Percentiles rank a stretch among this genome's conserved stretches.
Conservation (phyloP, 2,329 filamentous ascomycete species). For the Gliomastix tumulicola region DNA sequence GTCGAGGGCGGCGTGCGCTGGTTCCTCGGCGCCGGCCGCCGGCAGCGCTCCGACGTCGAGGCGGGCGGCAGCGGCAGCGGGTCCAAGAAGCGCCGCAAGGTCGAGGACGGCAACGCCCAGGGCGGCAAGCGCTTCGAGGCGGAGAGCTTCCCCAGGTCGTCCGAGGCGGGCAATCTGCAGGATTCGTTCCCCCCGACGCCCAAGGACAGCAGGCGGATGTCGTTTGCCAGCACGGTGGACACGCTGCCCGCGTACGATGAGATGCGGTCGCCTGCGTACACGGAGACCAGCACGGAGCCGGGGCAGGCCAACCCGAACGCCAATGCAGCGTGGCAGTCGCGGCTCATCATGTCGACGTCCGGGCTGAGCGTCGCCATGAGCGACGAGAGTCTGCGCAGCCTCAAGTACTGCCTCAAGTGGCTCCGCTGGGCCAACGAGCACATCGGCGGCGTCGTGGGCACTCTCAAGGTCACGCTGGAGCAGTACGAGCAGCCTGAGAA, state of each 20-base stretch:
- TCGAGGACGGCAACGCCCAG: slow-evolving; percentile 29
- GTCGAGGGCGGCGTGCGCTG: slow-evolving; percentile 82
- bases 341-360: slow-evolving; percentile 83
- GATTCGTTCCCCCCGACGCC: slow-evolving; percentile 19
- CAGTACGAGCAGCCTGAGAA: slow-evolving; percentile 48
- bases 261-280: slow-evolving; percentile 66
- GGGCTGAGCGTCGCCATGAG: slow-evolving; percentile 88
- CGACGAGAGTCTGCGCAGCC: slow-evolving; percentile 73
- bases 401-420: slow-evolving; percentile 79
- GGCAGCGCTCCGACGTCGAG: slow-evolving; percentile 43
- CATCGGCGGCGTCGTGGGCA: slow-evolving; percentile 67
- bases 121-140: slow-evolving; percentile 19
- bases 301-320: slow-evolving; percentile 19
- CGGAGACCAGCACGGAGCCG: slow-evolving; percentile 40
- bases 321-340: slow-evolving; percentile 61
- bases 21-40: slow-evolving; percentile 60
- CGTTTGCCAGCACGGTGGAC: slow-evolving; percentile 62
- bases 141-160: slow-evolving; percentile 10
- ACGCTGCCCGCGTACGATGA: slow-evolving; percentile 81
- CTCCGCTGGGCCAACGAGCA: slow-evolving; percentile 76
- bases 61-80: slow-evolving; percentile 20
- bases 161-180: slow-evolving; percentile 12
- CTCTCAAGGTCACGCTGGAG: slow-evolving; percentile 68
- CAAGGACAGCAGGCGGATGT: slow-evolving; percentile 41
- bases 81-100: slow-evolving; percentile 54